Evolutionary conservation across 2,329 filamentous ascomycete genomes (phyloP).

Genomic region (Talaromyces sp.): DNA sequence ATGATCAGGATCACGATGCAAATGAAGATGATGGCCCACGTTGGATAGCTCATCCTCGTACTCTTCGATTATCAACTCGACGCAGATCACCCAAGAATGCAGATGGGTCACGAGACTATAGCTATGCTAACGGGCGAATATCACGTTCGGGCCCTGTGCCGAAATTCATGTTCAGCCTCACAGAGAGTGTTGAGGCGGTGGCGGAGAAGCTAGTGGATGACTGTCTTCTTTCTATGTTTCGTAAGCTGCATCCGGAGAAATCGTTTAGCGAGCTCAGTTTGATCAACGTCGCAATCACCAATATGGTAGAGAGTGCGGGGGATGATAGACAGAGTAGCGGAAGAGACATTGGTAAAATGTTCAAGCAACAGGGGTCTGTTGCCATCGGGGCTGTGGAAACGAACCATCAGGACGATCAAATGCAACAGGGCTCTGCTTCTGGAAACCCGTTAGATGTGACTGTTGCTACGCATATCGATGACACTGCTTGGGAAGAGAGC

Average conservation of each 20-base stretch:
- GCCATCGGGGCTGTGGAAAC: slow-evolving; percentile 47
- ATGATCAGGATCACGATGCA: slow-evolving; percentile 39
- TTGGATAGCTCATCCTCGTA: slow-evolving; percentile 79
- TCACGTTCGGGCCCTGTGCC: slow-evolving; percentile 73
- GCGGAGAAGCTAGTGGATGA: slow-evolving; percentile 67
- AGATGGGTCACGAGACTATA: slow-evolving; percentile 52
- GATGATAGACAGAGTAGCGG: slow-evolving; percentile 54
- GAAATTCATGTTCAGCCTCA: slow-evolving; percentile 63
- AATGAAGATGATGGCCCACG: slow-evolving; percentile 20
- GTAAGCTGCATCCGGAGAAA: slow-evolving; percentile 64
- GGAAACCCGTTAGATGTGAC: slow-evolving; percentile 16
- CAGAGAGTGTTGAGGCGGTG: slow-evolving; percentile 53
- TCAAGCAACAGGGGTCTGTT: slow-evolving; percentile 59
- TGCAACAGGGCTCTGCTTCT: neutral
- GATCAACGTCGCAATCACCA: slow-evolving; percentile 80
- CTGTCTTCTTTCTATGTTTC: slow-evolving; percentile 65
- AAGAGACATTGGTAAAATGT: slow-evolving; percentile 77
- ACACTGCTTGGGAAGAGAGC: slow-evolving; percentile 31
- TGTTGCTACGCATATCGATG: slow-evolving; percentile 20
- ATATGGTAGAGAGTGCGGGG: slow-evolving; percentile 62
- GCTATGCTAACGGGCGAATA: slow-evolving; percentile 55
- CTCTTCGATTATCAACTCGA: slow-evolving; percentile 73
- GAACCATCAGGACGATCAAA: neutral
- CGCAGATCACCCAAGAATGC: slow-evolving; percentile 51
- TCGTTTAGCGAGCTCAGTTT: slow-evolving; percentile 74